Percentiles rank a stretch among this genome's conserved stretches.
Evolutionary conservation across 441 rosid genomes (phyloP).

Genomic region (Melastoma candidum): DNA sequence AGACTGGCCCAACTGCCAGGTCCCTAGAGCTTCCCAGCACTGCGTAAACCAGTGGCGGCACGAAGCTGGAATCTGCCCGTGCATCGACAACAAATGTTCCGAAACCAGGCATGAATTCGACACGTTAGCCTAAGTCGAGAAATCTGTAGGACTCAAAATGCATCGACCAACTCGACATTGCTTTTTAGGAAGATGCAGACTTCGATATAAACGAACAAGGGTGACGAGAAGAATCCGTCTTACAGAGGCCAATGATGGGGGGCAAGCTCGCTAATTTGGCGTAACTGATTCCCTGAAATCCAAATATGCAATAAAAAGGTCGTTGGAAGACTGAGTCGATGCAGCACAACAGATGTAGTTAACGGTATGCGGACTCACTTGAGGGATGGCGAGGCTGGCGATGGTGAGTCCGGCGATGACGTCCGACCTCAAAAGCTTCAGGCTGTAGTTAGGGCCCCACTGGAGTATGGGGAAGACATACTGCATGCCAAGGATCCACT

Average conservation of each 20-base stretch:
- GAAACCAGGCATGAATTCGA: background rate
- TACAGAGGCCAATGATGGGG: conserved; percentile 86
- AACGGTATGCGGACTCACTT: conserved; percentile 25
- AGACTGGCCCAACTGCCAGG: conserved; percentile 89
- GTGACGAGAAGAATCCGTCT: conserved; percentile 19
- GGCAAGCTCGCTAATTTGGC: conserved; percentile 91
- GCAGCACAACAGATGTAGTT: no score
- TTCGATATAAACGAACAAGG: background rate
- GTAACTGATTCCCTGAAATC: conserved; percentile 74
- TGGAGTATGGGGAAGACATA: conserved; percentile 77
- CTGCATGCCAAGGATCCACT: conserved; percentile 54
- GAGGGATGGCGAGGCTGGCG: conserved; percentile 96
- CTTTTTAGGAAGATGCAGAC: background rate
- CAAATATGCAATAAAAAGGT: background rate
- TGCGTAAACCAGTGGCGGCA: conserved; percentile 85
- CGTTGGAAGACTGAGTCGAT: background rate
- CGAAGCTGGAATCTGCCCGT: conserved; percentile 80
- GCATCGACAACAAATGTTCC: background rate
- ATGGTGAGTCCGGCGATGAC: conserved; percentile 82
- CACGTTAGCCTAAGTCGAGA: no score
- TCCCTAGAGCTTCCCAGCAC: conserved; percentile 90
- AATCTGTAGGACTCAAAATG: no score
- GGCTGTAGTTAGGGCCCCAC: conserved; percentile 71
- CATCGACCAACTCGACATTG: no score
- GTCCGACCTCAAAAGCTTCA: conserved; percentile 72